These are phyloP conservation scores for Trichoderma erinaceum DNA, from an alignment of 495 filamentous ascomycete species.

Conservation along the genomic window DNA sequence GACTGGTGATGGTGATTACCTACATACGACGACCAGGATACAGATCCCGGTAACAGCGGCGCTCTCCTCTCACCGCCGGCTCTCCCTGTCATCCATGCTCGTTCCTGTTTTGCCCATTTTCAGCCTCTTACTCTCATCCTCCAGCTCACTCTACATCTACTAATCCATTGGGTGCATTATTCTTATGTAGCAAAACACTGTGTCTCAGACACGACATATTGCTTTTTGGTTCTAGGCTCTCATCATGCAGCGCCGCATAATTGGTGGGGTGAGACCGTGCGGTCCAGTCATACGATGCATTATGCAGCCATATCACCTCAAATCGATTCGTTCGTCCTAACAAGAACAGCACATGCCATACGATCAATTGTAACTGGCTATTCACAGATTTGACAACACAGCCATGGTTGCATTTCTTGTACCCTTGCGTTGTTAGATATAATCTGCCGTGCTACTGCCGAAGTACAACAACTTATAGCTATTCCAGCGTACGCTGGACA, in stretches of 20 bases:
- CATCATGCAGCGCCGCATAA: not conserved
- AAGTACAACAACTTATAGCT: too few relatives aligned
- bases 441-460: too few relatives aligned
- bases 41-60: not conserved
- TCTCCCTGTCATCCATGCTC: slow-evolving; percentile 7
- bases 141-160: not conserved
- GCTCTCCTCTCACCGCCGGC: slow-evolving; percentile 9
- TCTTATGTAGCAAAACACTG: not conserved
- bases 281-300: not conserved
- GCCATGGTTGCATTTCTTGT: too few relatives aligned
- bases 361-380: not conserved
- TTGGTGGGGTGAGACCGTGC: not conserved
- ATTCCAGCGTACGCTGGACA: too few relatives aligned
- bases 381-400: not conserved
- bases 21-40: not conserved
- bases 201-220: not conserved
- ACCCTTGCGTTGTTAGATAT: too few relatives aligned
- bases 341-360: not conserved
- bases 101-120: not conserved
- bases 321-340: not conserved
- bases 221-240: not conserved
- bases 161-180: not conserved
- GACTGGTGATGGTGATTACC: not conserved
- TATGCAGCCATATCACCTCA: not conserved
- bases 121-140: not conserved